These are phyloP conservation scores for Salicornia ramosissima DNA, from an alignment of 148 eudicot genomes.

Conservation along the genomic window DNA sequence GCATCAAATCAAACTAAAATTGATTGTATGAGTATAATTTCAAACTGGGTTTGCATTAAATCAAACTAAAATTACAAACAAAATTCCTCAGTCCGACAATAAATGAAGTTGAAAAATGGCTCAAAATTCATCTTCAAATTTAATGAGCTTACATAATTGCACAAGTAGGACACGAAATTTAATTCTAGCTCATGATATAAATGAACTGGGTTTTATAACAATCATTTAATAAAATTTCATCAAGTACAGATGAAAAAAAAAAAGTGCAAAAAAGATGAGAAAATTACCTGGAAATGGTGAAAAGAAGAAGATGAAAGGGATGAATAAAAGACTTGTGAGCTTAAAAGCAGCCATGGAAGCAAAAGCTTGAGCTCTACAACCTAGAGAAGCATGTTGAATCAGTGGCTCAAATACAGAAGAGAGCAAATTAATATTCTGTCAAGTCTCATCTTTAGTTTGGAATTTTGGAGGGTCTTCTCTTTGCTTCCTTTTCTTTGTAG, in stretches of 20 bases:
- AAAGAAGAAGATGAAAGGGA: slow-evolving; percentile 30
- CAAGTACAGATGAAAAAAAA: slow-evolving; percentile 7
- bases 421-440: slow-evolving; percentile 28
- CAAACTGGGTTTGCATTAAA: background rate
- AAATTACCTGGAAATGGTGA: slow-evolving; percentile 35
- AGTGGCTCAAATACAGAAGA: slow-evolving; percentile 27
- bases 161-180: background rate
- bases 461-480: slow-evolving; percentile 9
- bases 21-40: background rate
- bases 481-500: slow-evolving; percentile 2
- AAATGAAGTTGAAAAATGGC: background rate
- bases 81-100: too few relatives aligned
- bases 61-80: background rate
- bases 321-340: slow-evolving; percentile 19
- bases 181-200: background rate
- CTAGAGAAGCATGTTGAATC: slow-evolving; percentile 45
- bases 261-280: slow-evolving; percentile 18
- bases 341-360: slow-evolving; percentile 58
- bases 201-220: background rate
- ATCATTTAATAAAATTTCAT: background rate
- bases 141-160: background rate
- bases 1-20: background rate
- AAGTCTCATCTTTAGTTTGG: background rate
- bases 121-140: background rate
- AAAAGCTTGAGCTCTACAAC: slow-evolving; percentile 39